Percentiles rank a stretch among this genome's conserved stretches.
phyloP scores from a whole-genome alignment of 805 yeast genomes.

The Candida yuanshanica region DNA sequence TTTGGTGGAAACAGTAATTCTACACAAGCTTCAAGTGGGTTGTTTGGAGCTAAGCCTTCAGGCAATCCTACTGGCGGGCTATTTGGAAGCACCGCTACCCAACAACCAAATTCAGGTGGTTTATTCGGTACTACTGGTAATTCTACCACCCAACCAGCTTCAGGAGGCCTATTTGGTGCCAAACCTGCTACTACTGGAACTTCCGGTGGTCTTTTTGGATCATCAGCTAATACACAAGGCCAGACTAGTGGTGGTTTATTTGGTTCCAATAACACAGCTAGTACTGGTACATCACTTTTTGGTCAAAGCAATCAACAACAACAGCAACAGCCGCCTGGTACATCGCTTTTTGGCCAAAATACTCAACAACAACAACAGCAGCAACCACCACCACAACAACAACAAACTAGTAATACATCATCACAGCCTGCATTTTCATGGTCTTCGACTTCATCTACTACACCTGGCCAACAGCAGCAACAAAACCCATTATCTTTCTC shows the following conservation, averaged over 20 bases:
- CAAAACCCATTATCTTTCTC: conserved; percentile 22
- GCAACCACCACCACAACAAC: conserved; percentile 14
- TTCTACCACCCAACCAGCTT: conserved; percentile 10
- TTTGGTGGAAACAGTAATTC: conserved; percentile 21
- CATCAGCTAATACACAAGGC: conserved; percentile 9
- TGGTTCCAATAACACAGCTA: conserved; percentile 19
- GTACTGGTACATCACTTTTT: conserved; percentile 19
- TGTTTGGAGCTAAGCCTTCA: conserved; percentile 30
- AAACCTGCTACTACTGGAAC: conserved; percentile 8
- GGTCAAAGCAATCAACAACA: conserved; percentile 19
- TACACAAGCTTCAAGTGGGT: conserved; percentile 24
- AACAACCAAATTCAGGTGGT: conserved; percentile 13
- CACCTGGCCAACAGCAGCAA: conserved; percentile 28
- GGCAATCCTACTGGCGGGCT: conserved; percentile 26
- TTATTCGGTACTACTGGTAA: conserved; percentile 22
- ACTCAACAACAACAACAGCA: conserved; percentile 12
- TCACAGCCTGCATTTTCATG: conserved; percentile 22
- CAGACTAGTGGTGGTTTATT: conserved; percentile 24
- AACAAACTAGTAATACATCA: conserved; percentile 15
- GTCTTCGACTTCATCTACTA: conserved; percentile 19
- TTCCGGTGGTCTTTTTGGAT: conserved; percentile 33
- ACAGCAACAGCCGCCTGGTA: conserved; percentile 11
- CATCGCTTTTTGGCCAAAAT: conserved; percentile 22
- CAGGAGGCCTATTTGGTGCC: conserved; percentile 31
- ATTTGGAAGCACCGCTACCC: conserved; percentile 21